A percentile compares a stretch with the other conserved stretches of the same genome.
Evolutionary conservation across 257 asterid species (phyloP).

Genomic region (Euphrasia confusa): DNA sequence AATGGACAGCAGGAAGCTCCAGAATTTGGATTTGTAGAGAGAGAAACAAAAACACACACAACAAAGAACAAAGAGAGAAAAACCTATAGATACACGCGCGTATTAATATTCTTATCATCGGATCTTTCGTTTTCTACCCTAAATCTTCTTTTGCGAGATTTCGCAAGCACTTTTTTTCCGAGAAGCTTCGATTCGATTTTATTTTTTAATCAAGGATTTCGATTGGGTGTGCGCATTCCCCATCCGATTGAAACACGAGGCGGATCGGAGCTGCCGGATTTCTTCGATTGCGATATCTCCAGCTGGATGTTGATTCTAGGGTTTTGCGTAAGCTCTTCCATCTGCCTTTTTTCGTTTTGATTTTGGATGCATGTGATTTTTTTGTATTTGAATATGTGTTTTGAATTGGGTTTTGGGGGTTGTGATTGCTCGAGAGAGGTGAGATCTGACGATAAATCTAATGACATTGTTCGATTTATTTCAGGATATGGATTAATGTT

Average conservation of each 20-base stretch:
- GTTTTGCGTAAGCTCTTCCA: conserved; percentile 30
- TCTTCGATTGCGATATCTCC: conserved; percentile 26
- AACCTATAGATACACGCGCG: conserved; percentile 8
- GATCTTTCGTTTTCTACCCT: conserved; percentile 35
- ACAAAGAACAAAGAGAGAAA: not conserved
- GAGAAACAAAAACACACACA: conserved; percentile 21
- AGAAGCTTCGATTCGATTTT: conserved; percentile 12
- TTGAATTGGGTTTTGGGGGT: conserved; percentile 20
- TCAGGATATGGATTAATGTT: conserved; percentile 2
- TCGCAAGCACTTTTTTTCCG: not conserved
- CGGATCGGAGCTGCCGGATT: conserved; percentile 22
- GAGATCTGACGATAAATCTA: conserved; percentile 28
- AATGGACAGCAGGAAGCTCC: conserved; percentile 42
- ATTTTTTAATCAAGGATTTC: conserved; percentile 18
- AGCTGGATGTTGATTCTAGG: conserved; percentile 29
- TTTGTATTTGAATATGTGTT: conserved; percentile 13
- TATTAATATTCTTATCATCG: conserved; percentile 1
- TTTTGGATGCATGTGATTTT: conserved; percentile 17
- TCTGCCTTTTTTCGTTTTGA: not conserved
- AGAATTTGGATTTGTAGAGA: conserved; percentile 35
- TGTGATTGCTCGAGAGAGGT: conserved; percentile 16
- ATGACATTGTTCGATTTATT: conserved; percentile 22
- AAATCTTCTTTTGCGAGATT: conserved; percentile 24
- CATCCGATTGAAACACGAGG: conserved; percentile 8
- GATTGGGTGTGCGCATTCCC: conserved; percentile 13